Evolutionary conservation across 2,329 filamentous ascomycete genomes (phyloP), one percentile per base, ranked within the genome.

Genomic region (Verticillium dahliae): DNA sequence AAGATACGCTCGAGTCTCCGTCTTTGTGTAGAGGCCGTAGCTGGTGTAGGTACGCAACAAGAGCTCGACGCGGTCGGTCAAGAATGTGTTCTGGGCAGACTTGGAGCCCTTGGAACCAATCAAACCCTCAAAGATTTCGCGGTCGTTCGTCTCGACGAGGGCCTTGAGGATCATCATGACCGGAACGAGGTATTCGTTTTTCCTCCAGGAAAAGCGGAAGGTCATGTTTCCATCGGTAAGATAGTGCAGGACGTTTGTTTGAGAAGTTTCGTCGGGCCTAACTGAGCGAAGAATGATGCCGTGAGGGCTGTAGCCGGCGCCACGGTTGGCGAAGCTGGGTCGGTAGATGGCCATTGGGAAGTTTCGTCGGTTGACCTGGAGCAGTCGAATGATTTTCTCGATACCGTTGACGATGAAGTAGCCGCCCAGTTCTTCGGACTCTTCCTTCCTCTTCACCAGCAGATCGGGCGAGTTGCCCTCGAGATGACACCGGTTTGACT

Each of bases 381-480:
- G 82, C 80, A 98, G 87, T 72, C 95, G 91, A 69, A 98, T 92
- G 62, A 98, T 86, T 79, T 97, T 98, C 75, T 99, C 95, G 71
- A 93, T 97, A 66, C 95, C 95, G 74, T 99, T 99, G 70, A 99
- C 90, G 69, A 99, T 87, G 72, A 98, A 99, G 75, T 98, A 99
- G 55, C 95, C 95, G 41, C 95, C 95, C 37, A 98, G 78, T 75
- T 99, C 95, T 75, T 99, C 95, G 0, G 93, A 90, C 75, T 99
- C 95, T 77, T 99, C 95, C 73, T 97, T 96, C 63, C 87, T 86
- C 65, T 90, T 83, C 35, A 98, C 92, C 15, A 99, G 83, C 69
- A 90, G 83, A 11, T 89, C 88, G 0, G 95, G 95, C 6, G 91
- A 89, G 69, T 93, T 88, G 65, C 90, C 89, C 74, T 96, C 89